Conservation (phyloP, 257 asterid species). For the Solanum sparsipilum region DNA sequence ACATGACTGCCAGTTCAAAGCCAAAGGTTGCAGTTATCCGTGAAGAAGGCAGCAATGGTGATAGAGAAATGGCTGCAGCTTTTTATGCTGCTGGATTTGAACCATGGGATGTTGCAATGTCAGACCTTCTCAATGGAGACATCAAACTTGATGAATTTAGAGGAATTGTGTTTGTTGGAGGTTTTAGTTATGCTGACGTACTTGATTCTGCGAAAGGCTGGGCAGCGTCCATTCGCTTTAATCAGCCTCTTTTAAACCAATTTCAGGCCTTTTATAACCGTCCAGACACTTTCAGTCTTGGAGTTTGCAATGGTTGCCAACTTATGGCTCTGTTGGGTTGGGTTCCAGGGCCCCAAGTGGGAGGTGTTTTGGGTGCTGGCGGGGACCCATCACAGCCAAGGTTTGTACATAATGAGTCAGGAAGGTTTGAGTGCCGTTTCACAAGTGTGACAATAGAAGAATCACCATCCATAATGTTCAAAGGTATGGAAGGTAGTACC, state of each 20-base stretch:
- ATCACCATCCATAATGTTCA: conserved; percentile 75
- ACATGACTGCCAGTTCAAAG: conserved; percentile 36
- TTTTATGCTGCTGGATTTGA: conserved; percentile 87
- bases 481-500: conserved; percentile 87
- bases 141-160: conserved; percentile 40
- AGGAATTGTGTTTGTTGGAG: conserved; percentile 84
- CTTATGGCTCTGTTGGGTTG: conserved; percentile 95
- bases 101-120: conserved; percentile 91
- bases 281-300: conserved; percentile 76
- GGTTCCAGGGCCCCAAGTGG: conserved; percentile 80
- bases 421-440: conserved; percentile 83
- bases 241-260: conserved; percentile 54
- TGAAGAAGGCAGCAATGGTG: conserved; percentile 97
- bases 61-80: conserved; percentile 95
- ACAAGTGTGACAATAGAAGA: conserved; percentile 64
- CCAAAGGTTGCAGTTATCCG: conserved; percentile 87
- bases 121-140: conserved; percentile 75
- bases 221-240: conserved; percentile 87
- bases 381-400: conserved; percentile 87
- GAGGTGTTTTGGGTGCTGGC: conserved; percentile 50
- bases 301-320: conserved; percentile 96
- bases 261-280: conserved; percentile 74
- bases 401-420: conserved; percentile 76
- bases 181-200: conserved; percentile 93
- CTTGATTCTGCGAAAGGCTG: conserved; percentile 95